These are phyloP conservation scores for Podospora sp. DNA, from an alignment of 495 filamentous ascomycete genomes.

Conservation along the genomic window DNA sequence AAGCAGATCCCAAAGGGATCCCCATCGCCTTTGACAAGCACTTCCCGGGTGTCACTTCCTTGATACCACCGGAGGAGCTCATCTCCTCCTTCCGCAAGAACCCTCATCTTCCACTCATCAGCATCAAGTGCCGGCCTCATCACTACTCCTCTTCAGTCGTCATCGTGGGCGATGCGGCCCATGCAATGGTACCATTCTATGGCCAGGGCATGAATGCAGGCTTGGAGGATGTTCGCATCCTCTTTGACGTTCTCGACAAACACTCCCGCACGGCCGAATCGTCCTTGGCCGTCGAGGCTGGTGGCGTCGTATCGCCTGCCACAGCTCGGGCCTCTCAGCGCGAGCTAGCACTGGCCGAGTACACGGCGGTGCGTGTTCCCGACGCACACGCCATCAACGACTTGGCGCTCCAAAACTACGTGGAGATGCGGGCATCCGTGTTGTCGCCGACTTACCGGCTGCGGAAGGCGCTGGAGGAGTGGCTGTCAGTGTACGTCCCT, in stretches of 20 bases:
- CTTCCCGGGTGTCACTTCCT: constrained; percentile 84
- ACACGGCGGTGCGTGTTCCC: constrained; percentile 67
- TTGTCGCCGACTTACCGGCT: constrained; percentile 71
- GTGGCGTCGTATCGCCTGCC: constrained; percentile 11
- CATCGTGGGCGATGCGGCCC: constrained; percentile 91
- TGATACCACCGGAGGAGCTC: constrained; percentile 72
- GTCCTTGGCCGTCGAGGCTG: constrained; percentile 20
- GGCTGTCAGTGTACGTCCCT: constrained; percentile 74
- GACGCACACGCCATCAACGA: constrained; percentile 93
- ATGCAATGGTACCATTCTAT: constrained; percentile 97
- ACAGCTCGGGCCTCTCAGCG: constrained; percentile 41
- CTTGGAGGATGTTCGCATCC: constrained; percentile 79
- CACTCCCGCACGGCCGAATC: constrained; percentile 46
- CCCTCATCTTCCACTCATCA: constrained; percentile 89
- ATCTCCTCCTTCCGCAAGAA: constrained; percentile 71
- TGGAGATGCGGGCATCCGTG: constrained; percentile 88
- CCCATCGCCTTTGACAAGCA: constrained; percentile 72
- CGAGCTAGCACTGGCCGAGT: constrained; percentile 67
- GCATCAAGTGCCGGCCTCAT: constrained; percentile 86
- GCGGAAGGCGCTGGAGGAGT: constrained; percentile 85
- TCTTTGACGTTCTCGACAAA: constrained; percentile 73
- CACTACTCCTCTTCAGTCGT: constrained; percentile 77
- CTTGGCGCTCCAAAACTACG: constrained; percentile 85
- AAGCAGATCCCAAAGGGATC: constrained; percentile 55
- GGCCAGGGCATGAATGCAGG: constrained; percentile 88